These are phyloP conservation scores for Microthlaspi erraticum DNA, from an alignment of 345 rosid species.

Conservation along the genomic window DNA sequence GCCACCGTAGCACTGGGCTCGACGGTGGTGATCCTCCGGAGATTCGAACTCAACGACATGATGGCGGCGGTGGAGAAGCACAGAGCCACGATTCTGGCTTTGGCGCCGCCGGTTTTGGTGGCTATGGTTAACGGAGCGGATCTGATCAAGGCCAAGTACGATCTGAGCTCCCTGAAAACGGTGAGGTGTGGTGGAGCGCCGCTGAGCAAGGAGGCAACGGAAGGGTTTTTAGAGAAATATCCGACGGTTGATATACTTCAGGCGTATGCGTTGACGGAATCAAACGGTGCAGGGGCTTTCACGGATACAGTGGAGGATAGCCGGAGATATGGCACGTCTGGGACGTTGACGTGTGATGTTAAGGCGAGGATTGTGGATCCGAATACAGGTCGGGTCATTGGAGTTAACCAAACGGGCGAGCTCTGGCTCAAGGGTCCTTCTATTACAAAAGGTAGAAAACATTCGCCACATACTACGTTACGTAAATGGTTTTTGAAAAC, in stretches of 20 bases:
- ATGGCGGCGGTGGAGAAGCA: conserved; percentile 57
- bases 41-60: conserved; percentile 73
- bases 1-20: conserved; percentile 65
- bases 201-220: conserved; percentile 73
- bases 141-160: conserved; percentile 55
- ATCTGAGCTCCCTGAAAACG: conserved; percentile 61
- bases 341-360: conserved; percentile 55
- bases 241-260: conserved; percentile 58
- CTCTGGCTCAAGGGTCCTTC: conserved; percentile 58
- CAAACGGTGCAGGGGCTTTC: conserved; percentile 71
- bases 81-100: conserved; percentile 58
- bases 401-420: conserved; percentile 64
- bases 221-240: conserved; percentile 64
- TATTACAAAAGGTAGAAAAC: conserved; percentile 23
- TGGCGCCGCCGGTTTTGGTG: conserved; percentile 78
- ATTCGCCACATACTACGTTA: too few relatives aligned
- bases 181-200: conserved; percentile 82
- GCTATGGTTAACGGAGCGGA: conserved; percentile 65
- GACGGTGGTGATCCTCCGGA: conserved; percentile 64
- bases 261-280: conserved; percentile 81
- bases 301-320: conserved; percentile 72
- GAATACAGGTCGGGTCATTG: conserved; percentile 52
- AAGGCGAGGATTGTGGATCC: conserved; percentile 53
- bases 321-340: conserved; percentile 72
- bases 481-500: too few relatives aligned